Evolutionary conservation across 2,329 filamentous ascomycete genomes (phyloP).

Genomic region (Phialophora macrospora): DNA sequence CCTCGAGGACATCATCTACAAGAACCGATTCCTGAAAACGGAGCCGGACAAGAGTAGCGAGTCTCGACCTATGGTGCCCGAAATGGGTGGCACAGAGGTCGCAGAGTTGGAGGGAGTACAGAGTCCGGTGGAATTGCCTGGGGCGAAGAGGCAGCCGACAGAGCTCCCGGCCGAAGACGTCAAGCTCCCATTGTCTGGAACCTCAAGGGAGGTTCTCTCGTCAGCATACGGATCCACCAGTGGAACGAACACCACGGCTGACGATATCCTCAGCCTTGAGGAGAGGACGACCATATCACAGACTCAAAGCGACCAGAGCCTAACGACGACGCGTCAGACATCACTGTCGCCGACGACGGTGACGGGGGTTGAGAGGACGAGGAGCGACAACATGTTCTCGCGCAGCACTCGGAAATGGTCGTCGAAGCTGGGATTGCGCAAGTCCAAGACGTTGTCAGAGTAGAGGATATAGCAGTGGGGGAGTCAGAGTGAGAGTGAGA

Average conservation of each 20-base stretch:
- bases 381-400: slow-evolving; percentile 31
- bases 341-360: slow-evolving; percentile 4
- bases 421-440: slow-evolving; percentile 26
- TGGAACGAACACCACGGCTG: slow-evolving; percentile 15
- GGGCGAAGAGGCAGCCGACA: slow-evolving; percentile 11
- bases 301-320: slow-evolving; percentile 12
- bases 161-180: slow-evolving; percentile 30
- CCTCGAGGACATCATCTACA: slow-evolving; percentile 38
- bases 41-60: slow-evolving; percentile 21
- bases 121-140: slow-evolving; percentile 24
- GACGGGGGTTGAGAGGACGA: slow-evolving; percentile 21
- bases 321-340: background rate
- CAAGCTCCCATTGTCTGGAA: background rate
- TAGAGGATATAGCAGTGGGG: background rate
- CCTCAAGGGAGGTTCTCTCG: slow-evolving; percentile 1
- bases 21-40: slow-evolving; percentile 35
- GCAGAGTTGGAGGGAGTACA: slow-evolving; percentile 27
- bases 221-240: slow-evolving; percentile 11
- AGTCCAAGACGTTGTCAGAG: slow-evolving; percentile 24
- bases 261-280: slow-evolving; percentile 24
- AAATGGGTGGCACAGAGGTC: slow-evolving; percentile 22
- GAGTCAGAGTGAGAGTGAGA: too few relatives aligned
- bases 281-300: slow-evolving; percentile 18
- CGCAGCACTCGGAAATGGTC: slow-evolving; percentile 28
- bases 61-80: slow-evolving; percentile 6